A percentile compares a stretch with the other conserved stretches of the same genome.
phyloP scores from a whole-genome alignment of 345 rosid genomes.

The Aurinia saxatilis region DNA sequence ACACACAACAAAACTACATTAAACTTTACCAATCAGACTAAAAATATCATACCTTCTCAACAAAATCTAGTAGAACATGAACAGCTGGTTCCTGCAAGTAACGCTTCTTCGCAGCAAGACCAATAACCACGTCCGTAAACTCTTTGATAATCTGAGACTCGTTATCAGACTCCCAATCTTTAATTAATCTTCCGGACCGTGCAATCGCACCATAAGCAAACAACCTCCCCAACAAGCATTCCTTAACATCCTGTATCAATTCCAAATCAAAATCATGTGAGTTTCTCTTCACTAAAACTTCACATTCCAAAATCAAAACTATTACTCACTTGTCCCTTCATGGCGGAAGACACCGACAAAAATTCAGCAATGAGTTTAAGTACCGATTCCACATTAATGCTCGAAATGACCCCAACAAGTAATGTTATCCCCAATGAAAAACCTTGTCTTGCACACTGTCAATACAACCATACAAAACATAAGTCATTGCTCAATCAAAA shows the following conservation, averaged over 20 bases:
- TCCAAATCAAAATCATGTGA: slow-evolving; percentile 7
- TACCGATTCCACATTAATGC: slow-evolving; percentile 59
- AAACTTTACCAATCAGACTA: neutral
- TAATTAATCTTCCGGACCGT: slow-evolving; percentile 59
- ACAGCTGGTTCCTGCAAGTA: slow-evolving; percentile 94
- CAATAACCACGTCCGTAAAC: slow-evolving; percentile 48
- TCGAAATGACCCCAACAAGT: slow-evolving; percentile 41
- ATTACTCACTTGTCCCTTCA: slow-evolving; percentile 86
- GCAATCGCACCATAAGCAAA: slow-evolving; percentile 88
- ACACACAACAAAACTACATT: neutral
- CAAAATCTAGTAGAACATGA: slow-evolving; percentile 56
- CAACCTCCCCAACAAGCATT: slow-evolving; percentile 82
- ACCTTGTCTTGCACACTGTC: slow-evolving; percentile 94
- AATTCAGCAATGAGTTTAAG: slow-evolving; percentile 62
- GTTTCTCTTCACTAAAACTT: neutral
- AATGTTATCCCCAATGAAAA: slow-evolving; percentile 85
- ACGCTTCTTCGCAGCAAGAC: slow-evolving; percentile 68
- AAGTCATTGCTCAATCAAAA: neutral
- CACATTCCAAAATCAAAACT: neutral
- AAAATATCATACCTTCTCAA: slow-evolving; percentile 53
- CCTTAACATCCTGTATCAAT: slow-evolving; percentile 65
- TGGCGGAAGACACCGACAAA: slow-evolving; percentile 76
- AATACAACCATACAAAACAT: neutral
- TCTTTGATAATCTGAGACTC: slow-evolving; percentile 51
- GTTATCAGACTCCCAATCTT: slow-evolving; percentile 56